phyloP scores from a whole-genome alignment of 768 basidiomycete species.

The Russula virescens region DNA sequence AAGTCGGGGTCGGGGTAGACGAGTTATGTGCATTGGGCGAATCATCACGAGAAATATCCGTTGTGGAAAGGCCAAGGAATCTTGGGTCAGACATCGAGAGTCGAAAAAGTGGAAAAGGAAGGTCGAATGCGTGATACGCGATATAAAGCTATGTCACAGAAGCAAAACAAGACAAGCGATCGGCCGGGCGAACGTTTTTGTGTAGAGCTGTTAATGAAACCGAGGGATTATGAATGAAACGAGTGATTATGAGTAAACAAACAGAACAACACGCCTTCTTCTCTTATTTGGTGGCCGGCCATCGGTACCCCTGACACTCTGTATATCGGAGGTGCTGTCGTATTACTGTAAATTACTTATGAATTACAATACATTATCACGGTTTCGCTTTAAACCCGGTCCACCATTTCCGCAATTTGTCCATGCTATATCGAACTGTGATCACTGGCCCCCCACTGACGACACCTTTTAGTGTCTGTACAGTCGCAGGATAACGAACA shows the following conservation, averaged over 20 bases:
- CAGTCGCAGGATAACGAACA: conserved; percentile 75
- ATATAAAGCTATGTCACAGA: conserved; percentile 19
- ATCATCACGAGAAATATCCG: neutral
- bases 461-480: conserved; percentile 82
- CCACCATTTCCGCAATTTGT: conserved; percentile 89
- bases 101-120: conserved; percentile 4
- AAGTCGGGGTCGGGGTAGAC: conserved; percentile 10
- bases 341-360: neutral
- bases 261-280: too few relatives aligned
- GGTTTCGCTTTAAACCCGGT: conserved; percentile 4
- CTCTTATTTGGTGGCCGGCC: too few relatives aligned
- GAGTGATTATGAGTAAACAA: neutral
- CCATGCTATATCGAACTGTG: conserved; percentile 64
- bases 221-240: neutral
- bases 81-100: conserved; percentile 11
- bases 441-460: conserved; percentile 77
- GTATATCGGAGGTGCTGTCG: too few relatives aligned
- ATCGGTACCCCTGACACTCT: conserved; percentile 1
- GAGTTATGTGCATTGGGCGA: neutral
- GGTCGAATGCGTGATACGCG: conserved; percentile 13
- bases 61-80: neutral
- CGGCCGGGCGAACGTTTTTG: conserved; percentile 2
- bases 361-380: neutral
- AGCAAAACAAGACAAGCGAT: conserved; percentile 1
- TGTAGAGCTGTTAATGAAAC: neutral